phyloP scores from a whole-genome alignment of 176 grass and related monocot genomes.

The Rhynchospora tenuis region DNA sequence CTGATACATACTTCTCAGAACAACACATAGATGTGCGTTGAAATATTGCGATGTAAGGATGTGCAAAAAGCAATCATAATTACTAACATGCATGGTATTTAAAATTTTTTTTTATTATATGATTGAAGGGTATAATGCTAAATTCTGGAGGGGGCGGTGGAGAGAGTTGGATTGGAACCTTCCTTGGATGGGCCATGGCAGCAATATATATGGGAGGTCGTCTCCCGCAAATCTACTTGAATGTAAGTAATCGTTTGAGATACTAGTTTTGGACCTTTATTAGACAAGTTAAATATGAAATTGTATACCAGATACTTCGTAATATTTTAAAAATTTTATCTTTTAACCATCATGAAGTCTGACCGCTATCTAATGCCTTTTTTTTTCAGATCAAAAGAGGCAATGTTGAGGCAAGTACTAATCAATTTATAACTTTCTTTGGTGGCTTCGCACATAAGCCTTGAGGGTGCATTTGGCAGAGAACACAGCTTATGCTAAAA shows the following conservation, averaged over 20 bases:
- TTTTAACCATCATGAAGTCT: not conserved
- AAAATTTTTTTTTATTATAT: not conserved
- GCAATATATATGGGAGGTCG: slow-evolving; percentile 90
- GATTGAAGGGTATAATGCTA: slow-evolving; percentile 17
- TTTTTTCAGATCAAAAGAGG: slow-evolving; percentile 91
- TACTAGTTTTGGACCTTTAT: not conserved
- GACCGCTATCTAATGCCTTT: slow-evolving; percentile 17
- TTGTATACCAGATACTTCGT: not conserved
- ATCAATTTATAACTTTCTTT: slow-evolving; percentile 20
- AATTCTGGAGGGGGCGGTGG: slow-evolving; percentile 24
- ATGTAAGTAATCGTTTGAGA: slow-evolving; percentile 43
- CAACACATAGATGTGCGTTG: not conserved
- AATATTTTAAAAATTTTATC: not conserved
- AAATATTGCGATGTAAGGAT: not conserved
- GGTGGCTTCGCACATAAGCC: not conserved
- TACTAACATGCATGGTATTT: not conserved
- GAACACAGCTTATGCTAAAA: not conserved
- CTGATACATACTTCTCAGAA: not conserved
- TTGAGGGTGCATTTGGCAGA: not conserved
- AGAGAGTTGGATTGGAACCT: slow-evolving; percentile 64
- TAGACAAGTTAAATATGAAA: not conserved
- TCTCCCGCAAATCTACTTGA: slow-evolving; percentile 87
- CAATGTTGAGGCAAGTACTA: slow-evolving; percentile 64
- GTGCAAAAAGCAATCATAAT: not conserved
- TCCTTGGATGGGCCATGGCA: slow-evolving; percentile 93